Evolutionary conservation across 1,284 basidiomycete genomes (phyloP).

Genomic region (Papiliotrema terrestris): DNA sequence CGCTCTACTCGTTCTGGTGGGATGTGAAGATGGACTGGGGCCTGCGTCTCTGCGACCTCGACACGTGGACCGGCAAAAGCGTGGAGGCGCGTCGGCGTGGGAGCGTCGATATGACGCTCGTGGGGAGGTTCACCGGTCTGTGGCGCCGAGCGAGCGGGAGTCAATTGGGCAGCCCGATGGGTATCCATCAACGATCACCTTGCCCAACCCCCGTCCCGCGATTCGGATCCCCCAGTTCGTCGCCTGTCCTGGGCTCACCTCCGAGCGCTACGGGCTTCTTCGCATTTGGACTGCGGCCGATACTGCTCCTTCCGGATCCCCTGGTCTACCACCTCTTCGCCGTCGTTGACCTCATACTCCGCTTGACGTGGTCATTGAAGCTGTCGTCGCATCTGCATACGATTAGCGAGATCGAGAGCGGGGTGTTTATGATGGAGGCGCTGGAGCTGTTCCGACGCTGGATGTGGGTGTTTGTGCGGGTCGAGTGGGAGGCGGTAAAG

Average conservation of each 20-base stretch:
- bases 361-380: slow-evolving; percentile 93
- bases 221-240: slow-evolving; percentile 6
- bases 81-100: neutral
- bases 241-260: neutral
- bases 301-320: slow-evolving; percentile 71
- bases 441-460: slow-evolving; percentile 85
- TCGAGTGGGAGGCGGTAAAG: slow-evolving; percentile 90
- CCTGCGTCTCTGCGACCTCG: slow-evolving; percentile 64
- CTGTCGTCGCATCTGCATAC: slow-evolving; percentile 83
- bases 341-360: slow-evolving; percentile 78
- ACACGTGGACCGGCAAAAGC: slow-evolving; percentile 38
- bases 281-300: slow-evolving; percentile 62
- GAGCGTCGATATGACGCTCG: neutral
- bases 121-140: slow-evolving; percentile 2
- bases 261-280: slow-evolving; percentile 50
- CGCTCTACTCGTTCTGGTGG: slow-evolving; percentile 98
- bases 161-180: too few relatives aligned
- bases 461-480: slow-evolving; percentile 94
- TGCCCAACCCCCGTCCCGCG: slow-evolving; percentile 29
- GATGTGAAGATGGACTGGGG: slow-evolving; percentile 99
- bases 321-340: slow-evolving; percentile 79
- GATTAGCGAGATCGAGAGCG: slow-evolving; percentile 72
- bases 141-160: slow-evolving; percentile 1
- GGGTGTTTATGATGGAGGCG: slow-evolving; percentile 86
- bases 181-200: slow-evolving; percentile 40